Base-by-base conservation (phyloP, 495 filamentous ascomycete genomes). In the Tuber magnatum region DNA sequence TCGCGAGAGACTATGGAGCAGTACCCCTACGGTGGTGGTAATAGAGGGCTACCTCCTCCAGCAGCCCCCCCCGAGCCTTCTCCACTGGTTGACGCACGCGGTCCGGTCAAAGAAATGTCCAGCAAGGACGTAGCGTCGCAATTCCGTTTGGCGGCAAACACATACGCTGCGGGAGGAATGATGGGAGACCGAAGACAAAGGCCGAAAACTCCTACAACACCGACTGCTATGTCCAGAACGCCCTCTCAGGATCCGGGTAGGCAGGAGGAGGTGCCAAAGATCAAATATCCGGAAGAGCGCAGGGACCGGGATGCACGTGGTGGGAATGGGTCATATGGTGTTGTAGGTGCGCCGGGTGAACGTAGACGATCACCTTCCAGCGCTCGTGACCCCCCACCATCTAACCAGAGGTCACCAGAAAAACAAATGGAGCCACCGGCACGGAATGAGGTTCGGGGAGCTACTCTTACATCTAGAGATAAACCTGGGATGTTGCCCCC, bases 121-220 rank as follows among this genome's bases (percentile, higher is more conserved):
- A 82, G 75, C 73, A 78, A 78, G 71, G 83, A 84, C 40, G 78
- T 95, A 78, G 92, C 92, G 40, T 90, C 89, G 46, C 86, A 88
- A n/a, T 90, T 97, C 76, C 90, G 91, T 80, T 94, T 93, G 82
- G 94, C 93, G 46, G 94, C 95, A 20, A 90, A 87, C 44, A 90
- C 93, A n/a, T 91, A 92, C 74, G 88, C 86, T 76, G 91, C 90
- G 61, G 75, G 72, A 24, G 76, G 77, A 24, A 56, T 75, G 61
- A 81, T 81, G 20, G 46, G 68, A 40, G n/a, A 43, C n/a, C 74
- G 42, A 28, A 73, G 68, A n/a, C 40, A 48, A 24, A 74, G 73
- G 22, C 80, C 80, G 28, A 82, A 81, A 51, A 82, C 80, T 18
- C 78, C 81, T 38, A 82, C 78, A 14, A 82, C 77, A 1, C 80